Percentiles rank a stretch among this genome's conserved stretches.
phyloP scores from a whole-genome alignment of 176 grass and related monocot genomes.

The Canna indica region DNA sequence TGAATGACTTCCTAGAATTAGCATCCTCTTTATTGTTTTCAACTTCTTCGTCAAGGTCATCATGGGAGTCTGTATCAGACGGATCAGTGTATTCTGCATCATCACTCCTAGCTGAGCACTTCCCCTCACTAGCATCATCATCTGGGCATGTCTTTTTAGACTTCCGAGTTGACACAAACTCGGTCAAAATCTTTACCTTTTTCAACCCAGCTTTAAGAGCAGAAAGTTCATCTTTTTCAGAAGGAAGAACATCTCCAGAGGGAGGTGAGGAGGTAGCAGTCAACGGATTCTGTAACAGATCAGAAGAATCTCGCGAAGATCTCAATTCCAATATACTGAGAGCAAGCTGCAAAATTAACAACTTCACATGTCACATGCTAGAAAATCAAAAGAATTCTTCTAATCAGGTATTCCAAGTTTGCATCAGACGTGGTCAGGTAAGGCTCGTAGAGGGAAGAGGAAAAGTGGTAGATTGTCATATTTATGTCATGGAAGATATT shows the following conservation, averaged over 20 bases:
- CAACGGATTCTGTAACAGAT: constrained; percentile 29
- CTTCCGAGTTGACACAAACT: constrained; percentile 53
- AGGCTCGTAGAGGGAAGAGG: neutral
- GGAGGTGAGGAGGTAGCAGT: constrained; percentile 42
- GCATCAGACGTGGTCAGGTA: neutral
- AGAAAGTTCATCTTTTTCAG: constrained; percentile 71
- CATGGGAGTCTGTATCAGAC: constrained; percentile 67
- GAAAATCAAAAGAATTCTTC: neutral
- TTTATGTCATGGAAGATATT: neutral
- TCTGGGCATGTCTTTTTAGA: constrained; percentile 53
- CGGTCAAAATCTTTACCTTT: constrained; percentile 74
- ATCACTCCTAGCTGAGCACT: constrained; percentile 57
- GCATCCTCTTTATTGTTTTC: constrained; percentile 26
- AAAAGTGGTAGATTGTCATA: neutral
- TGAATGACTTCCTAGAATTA: constrained; percentile 74
- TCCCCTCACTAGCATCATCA: constrained; percentile 59
- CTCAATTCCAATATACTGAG: constrained; percentile 39
- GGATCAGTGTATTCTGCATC: constrained; percentile 37
- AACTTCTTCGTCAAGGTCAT: constrained; percentile 42
- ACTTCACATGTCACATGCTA: constrained; percentile 6
- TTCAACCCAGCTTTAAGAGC: constrained; percentile 75
- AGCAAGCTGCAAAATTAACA: constrained; percentile 40
- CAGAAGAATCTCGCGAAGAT: constrained; percentile 34
- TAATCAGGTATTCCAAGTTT: neutral
- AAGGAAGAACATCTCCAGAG: constrained; percentile 46